Evolutionary conservation across 208 protist genomes (phyloP).

Genomic region (Eutreptiella sp.): DNA sequence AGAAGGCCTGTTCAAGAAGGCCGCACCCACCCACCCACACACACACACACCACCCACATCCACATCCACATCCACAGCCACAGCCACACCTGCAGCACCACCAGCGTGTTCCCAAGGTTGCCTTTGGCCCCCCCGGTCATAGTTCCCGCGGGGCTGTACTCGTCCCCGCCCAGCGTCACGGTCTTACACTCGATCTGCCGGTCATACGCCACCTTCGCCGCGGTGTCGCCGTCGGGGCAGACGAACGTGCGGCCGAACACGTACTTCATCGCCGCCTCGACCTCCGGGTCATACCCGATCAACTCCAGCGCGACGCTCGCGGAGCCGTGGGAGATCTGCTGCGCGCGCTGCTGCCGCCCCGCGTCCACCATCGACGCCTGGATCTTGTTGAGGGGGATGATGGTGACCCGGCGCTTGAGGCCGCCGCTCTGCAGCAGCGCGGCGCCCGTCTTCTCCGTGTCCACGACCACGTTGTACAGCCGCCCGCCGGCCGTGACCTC

Average conservation of each 20-base stretch:
- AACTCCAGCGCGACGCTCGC: constrained; percentile 65
- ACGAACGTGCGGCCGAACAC: constrained; percentile 95
- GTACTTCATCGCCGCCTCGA: constrained; percentile 71
- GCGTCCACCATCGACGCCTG: constrained; percentile 13
- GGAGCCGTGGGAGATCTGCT: constrained; percentile 36
- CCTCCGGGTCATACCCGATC: constrained; percentile 58
- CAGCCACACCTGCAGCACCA: too few species aligned
- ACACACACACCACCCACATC: too few species aligned
- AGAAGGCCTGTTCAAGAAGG: too few species aligned
- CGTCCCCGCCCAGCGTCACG: constrained; percentile 97
- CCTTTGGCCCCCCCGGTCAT: constrained; percentile 88
- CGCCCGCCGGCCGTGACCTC: constrained; percentile 82
- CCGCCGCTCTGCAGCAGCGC: constrained; percentile 79
- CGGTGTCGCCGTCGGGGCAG: constrained; percentile 66
- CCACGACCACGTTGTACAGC: constrained; percentile 91
- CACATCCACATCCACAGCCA: too few species aligned
- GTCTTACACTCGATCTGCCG: constrained; percentile 58
- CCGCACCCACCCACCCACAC: too few species aligned
- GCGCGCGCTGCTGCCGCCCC: constrained; percentile 38
- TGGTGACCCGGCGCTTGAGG: constrained; percentile 85
- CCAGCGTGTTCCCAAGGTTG: constrained; percentile 14
- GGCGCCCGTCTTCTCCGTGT: constrained; percentile 79
- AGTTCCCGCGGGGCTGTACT: constrained; percentile 94
- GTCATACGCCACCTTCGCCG: constrained; percentile 76
- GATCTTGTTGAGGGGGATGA: constrained; percentile 97